Conservation (phyloP, 495 filamentous ascomycete genomes). For the Neurospora hispaniola region DNA sequence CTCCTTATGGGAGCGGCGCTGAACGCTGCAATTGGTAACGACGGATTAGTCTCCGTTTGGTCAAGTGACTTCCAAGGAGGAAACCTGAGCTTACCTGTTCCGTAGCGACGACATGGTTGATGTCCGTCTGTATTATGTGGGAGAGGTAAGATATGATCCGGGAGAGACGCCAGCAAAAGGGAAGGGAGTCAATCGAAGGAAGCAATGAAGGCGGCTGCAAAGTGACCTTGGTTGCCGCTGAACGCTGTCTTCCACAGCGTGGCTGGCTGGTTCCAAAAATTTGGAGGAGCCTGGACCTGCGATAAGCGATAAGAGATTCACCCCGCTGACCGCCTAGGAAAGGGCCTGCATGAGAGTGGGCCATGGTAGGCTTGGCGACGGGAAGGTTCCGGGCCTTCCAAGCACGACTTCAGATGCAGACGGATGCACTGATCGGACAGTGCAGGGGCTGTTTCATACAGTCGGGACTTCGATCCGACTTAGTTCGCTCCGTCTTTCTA, state of each 20-base stretch:
- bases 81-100: constrained; percentile 14
- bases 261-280: constrained; percentile 9
- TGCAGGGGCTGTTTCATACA: neutral
- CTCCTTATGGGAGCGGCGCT: constrained; percentile 55
- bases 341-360: neutral
- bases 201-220: neutral
- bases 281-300: constrained; percentile 2
- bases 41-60: neutral
- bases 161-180: neutral
- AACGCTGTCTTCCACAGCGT: neutral
- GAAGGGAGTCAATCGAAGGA: neutral
- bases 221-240: neutral
- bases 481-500: neutral
- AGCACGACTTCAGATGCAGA: neutral
- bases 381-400: neutral
- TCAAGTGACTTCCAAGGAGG: neutral
- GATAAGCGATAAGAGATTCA: constrained; percentile 13
- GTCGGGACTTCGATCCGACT: neutral
- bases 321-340: neutral
- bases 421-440: neutral
- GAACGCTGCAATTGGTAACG: constrained; percentile 11
- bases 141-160: neutral
- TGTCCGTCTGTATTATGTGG: neutral
- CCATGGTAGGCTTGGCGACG: neutral
- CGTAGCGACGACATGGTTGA: constrained; percentile 23